phyloP scores from a whole-genome alignment of 805 yeast genomes.

The Starmerella asiatica region DNA sequence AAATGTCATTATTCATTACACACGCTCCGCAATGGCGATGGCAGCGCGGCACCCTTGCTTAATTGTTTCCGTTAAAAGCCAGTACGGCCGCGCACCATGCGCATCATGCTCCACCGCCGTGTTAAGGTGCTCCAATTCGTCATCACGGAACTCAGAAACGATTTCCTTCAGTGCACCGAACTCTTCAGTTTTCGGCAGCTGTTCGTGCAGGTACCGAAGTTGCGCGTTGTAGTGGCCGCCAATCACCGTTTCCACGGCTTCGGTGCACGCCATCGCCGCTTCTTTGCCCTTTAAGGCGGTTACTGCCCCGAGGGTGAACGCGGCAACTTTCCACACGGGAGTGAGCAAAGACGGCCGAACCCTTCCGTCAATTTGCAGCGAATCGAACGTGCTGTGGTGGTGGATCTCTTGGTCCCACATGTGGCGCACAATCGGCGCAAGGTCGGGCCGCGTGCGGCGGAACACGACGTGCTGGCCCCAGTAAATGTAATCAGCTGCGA shows the following conservation, averaged over 20 bases:
- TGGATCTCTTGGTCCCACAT: slow-evolving; percentile 98
- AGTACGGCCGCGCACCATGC: slow-evolving; percentile 82
- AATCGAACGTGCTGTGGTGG: slow-evolving; percentile 76
- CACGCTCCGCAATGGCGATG: slow-evolving; percentile 77
- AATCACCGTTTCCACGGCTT: slow-evolving; percentile 95
- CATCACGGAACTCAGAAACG: slow-evolving; percentile 73
- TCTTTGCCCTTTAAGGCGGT: slow-evolving; percentile 83
- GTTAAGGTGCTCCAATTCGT: slow-evolving; percentile 86
- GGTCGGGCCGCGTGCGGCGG: slow-evolving; percentile 52
- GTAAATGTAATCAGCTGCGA: slow-evolving; percentile 89
- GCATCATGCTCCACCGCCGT: slow-evolving; percentile 90
- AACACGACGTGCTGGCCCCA: slow-evolving; percentile 77
- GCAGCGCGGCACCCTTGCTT: slow-evolving; percentile 77
- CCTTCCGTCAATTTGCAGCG: slow-evolving; percentile 57
- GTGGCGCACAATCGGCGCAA: slow-evolving; percentile 70
- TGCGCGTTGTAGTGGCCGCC: slow-evolving; percentile 93
- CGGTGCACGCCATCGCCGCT: slow-evolving; percentile 99
- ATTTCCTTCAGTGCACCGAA: slow-evolving; percentile 43
- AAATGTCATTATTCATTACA: slow-evolving; percentile 38
- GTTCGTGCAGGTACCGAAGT: slow-evolving; percentile 58
- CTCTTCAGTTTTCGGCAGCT: slow-evolving; percentile 49
- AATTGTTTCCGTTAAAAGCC: slow-evolving; percentile 75
- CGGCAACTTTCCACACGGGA: slow-evolving; percentile 89
- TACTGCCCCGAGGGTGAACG: slow-evolving; percentile 68
- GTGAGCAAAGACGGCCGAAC: slow-evolving; percentile 87